A percentile compares a stretch with the other conserved stretches of the same genome.
These are phyloP conservation scores for Colletotrichum godetiae DNA, from an alignment of 2,329 filamentous ascomycete species.

Conservation along the genomic window DNA sequence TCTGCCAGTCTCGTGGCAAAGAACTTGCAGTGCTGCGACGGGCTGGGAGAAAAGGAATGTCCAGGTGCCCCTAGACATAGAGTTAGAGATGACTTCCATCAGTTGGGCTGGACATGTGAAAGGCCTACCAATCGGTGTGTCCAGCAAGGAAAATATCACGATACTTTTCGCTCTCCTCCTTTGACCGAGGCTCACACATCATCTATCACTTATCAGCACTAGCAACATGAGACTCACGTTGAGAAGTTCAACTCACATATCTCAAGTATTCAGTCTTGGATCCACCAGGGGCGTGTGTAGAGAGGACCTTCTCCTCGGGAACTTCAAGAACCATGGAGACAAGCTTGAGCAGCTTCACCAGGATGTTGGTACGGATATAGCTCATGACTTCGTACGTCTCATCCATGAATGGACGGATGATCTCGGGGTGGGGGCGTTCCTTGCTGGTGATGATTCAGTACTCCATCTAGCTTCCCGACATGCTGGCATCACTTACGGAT, in stretches of 20 bases:
- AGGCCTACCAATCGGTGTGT: conserved; percentile 50
- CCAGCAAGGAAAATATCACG: conserved; percentile 51
- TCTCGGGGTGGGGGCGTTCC: conserved; percentile 35
- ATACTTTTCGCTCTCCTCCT: conserved; percentile 48
- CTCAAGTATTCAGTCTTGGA: conserved; percentile 51
- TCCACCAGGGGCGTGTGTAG: conserved; percentile 47
- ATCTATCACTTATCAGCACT: conserved; percentile 39
- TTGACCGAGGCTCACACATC: conserved; percentile 49
- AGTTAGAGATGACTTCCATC: neutral
- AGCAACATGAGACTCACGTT: neutral
- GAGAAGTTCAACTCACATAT: conserved; percentile 39
- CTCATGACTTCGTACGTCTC: conserved; percentile 43
- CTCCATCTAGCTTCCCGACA: too few relatives aligned
- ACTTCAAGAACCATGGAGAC: conserved; percentile 52
- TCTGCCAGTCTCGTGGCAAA: conserved; percentile 44
- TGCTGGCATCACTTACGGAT: conserved; percentile 24
- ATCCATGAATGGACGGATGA: conserved; percentile 39
- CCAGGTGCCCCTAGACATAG: conserved; percentile 42
- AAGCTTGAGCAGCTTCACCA: conserved; percentile 49
- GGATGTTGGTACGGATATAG: conserved; percentile 42
- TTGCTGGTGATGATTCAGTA: conserved; percentile 11
- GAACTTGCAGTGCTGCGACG: conserved; percentile 51
- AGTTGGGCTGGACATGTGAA: fast-evolving
- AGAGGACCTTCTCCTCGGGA: conserved; percentile 49
- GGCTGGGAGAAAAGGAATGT: conserved; percentile 53